Evolutionary conservation across 2,329 filamentous ascomycete genomes (phyloP).

Genomic region (Cladosporium sp.): DNA sequence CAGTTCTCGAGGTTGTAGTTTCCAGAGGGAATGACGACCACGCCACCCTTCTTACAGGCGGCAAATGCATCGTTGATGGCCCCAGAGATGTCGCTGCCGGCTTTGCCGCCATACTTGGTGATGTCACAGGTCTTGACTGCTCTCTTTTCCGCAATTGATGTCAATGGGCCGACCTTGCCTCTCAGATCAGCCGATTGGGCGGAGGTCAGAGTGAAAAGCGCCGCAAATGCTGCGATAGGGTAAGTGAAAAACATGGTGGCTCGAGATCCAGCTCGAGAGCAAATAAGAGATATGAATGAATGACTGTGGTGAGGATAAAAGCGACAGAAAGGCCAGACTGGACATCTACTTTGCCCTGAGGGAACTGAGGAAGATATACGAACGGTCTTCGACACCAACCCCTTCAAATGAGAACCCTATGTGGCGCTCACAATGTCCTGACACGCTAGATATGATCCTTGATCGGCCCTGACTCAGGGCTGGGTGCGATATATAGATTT

Average conservation of each 20-base stretch:
- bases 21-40: conserved; percentile 53
- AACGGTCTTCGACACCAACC: background rate
- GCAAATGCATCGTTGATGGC: conserved; percentile 52
- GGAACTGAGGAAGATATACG: background rate
- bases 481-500: background rate
- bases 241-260: conserved; percentile 11
- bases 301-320: conserved; percentile 5
- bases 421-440: background rate
- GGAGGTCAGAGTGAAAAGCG: conserved; percentile 32
- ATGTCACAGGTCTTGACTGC: conserved; percentile 56
- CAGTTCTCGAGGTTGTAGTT: conserved; percentile 55
- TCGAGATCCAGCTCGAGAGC: conserved; percentile 14
- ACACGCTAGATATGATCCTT: background rate
- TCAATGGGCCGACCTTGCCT: conserved; percentile 50
- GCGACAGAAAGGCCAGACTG: background rate
- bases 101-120: conserved; percentile 54
- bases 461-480: background rate
- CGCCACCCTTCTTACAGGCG: conserved; percentile 54
- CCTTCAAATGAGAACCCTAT: background rate
- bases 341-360: background rate
- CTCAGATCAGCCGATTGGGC: conserved; percentile 43
- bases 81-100: conserved; percentile 55
- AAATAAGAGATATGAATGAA: conserved; percentile 2
- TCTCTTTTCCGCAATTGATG: conserved; percentile 46
- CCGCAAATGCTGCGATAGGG: conserved; percentile 23